Conservation (phyloP, 129 eudicot species). For the Glebionis coronaria region DNA sequence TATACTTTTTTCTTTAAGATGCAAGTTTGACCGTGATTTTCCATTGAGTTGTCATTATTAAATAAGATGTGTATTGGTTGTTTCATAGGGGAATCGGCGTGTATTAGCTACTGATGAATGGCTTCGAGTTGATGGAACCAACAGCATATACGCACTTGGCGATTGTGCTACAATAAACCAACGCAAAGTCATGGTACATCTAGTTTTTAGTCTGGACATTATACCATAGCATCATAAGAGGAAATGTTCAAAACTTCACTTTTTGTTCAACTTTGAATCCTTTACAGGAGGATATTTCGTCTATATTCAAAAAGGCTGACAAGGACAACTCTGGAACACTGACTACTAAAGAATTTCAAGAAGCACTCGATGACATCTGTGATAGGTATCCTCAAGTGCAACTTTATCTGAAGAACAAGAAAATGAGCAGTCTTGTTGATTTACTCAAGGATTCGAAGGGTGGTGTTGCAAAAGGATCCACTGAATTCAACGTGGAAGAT, state of each 20-base stretch:
- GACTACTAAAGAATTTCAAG: slow-evolving; percentile 77
- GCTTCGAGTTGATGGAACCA: slow-evolving; percentile 75
- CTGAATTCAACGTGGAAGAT: slow-evolving; percentile 66
- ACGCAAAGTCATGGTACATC: slow-evolving; percentile 77
- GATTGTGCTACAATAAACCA: slow-evolving; percentile 94
- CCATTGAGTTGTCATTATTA: slow-evolving; percentile 3
- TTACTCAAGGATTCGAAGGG: slow-evolving; percentile 71
- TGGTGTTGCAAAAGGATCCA: slow-evolving; percentile 57
- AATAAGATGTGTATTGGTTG: background rate
- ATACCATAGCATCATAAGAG: background rate
- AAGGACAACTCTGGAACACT: slow-evolving; percentile 82
- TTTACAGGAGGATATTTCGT: slow-evolving; percentile 68
- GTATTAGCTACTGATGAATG: slow-evolving; percentile 94
- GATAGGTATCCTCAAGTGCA: slow-evolving; percentile 88
- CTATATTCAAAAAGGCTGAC: slow-evolving; percentile 74
- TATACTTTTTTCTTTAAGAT: slow-evolving; percentile 10
- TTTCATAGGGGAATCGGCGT: slow-evolving; percentile 62
- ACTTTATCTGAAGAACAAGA: slow-evolving; percentile 63
- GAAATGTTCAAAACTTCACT: background rate
- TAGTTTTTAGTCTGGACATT: background rate
- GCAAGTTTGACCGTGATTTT: background rate
- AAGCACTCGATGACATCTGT: slow-evolving; percentile 68
- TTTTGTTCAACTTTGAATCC: too few relatives aligned
- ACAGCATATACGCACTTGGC: slow-evolving; percentile 76
- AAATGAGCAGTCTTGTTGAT: slow-evolving; percentile 61